Conservation (phyloP, 805 yeast species). For the Spencermartinsiella europaea region DNA sequence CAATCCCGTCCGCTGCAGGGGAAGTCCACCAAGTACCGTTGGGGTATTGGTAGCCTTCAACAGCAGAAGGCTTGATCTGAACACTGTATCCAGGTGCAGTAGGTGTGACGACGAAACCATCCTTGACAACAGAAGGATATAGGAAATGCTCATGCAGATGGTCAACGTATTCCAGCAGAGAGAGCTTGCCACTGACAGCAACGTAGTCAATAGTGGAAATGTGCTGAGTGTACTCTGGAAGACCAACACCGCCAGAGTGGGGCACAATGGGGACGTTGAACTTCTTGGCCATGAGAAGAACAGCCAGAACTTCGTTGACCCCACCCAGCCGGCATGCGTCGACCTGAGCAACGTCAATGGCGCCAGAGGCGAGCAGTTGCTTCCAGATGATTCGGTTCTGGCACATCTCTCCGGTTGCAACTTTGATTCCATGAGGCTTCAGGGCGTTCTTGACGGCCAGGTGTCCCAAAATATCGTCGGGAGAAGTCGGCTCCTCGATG, state of each 20-base stretch:
- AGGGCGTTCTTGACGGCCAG: slow-evolving; percentile 29
- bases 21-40: slow-evolving; percentile 32
- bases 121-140: slow-evolving; percentile 27
- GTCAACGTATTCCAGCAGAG: slow-evolving; percentile 31
- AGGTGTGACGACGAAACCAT: slow-evolving; percentile 32
- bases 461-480: slow-evolving; percentile 34
- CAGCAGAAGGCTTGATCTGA: slow-evolving; percentile 26
- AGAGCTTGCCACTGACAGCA: slow-evolving; percentile 28
- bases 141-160: slow-evolving; percentile 31
- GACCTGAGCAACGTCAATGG: slow-evolving; percentile 32
- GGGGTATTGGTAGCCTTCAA: slow-evolving; percentile 28
- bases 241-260: slow-evolving; percentile 36
- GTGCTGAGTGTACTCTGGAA: slow-evolving; percentile 35
- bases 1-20: slow-evolving; percentile 18
- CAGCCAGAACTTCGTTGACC: slow-evolving; percentile 33
- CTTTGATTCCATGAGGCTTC: slow-evolving; percentile 29
- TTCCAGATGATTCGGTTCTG: slow-evolving; percentile 34
- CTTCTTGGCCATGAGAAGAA: slow-evolving; percentile 32
- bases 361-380: slow-evolving; percentile 29
- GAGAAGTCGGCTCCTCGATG: slow-evolving; percentile 36
- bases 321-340: slow-evolving; percentile 36
- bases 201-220: slow-evolving; percentile 33
- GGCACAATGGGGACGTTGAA: slow-evolving; percentile 33
- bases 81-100: slow-evolving; percentile 33
- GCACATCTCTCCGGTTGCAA: slow-evolving; percentile 36